A percentile compares a stretch with the other conserved stretches of the same genome.
phyloP scores from a whole-genome alignment of 2,329 filamentous ascomycete species.

The Aureobasidium sp. region DNA sequence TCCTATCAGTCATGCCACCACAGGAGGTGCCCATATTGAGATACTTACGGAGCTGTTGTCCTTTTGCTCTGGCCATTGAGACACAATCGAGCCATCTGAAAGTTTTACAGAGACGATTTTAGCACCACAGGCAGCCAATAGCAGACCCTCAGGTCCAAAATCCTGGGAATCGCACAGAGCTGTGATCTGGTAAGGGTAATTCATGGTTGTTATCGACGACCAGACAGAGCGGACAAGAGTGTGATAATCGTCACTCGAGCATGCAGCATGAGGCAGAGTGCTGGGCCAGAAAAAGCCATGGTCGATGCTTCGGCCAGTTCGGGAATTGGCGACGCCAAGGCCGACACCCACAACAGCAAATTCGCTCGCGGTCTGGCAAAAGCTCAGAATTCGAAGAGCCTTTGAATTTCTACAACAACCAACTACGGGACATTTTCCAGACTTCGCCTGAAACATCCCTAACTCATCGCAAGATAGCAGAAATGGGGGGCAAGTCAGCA shows the following conservation, averaged over 20 bases:
- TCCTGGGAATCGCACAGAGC: not conserved
- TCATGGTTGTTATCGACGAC: not conserved
- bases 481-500: slow-evolving; percentile 57
- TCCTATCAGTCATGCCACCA: not conserved
- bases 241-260: not conserved
- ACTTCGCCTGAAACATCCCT: slow-evolving; percentile 18
- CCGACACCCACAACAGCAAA: slow-evolving; percentile 11
- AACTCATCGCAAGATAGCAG: slow-evolving; percentile 17
- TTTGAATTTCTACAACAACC: slow-evolving; percentile 7
- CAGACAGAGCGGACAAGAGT: not conserved
- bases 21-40: not conserved
- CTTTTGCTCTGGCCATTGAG: slow-evolving; percentile 46
- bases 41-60: slow-evolving; percentile 15
- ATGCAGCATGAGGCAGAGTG: not conserved
- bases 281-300: slow-evolving; percentile 4
- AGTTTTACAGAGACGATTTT: slow-evolving; percentile 60
- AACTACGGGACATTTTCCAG: slow-evolving; percentile 7
- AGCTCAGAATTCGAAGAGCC: not conserved
- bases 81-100: slow-evolving; percentile 48
- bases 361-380: not conserved
- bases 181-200: slow-evolving; percentile 5
- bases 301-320: not conserved
- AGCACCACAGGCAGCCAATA: slow-evolving; percentile 67
- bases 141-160: slow-evolving; percentile 32
- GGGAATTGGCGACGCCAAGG: slow-evolving; percentile 1